Conservation (phyloP, 352 stramenopile species). For the Pythium vanterpoolii region DNA sequence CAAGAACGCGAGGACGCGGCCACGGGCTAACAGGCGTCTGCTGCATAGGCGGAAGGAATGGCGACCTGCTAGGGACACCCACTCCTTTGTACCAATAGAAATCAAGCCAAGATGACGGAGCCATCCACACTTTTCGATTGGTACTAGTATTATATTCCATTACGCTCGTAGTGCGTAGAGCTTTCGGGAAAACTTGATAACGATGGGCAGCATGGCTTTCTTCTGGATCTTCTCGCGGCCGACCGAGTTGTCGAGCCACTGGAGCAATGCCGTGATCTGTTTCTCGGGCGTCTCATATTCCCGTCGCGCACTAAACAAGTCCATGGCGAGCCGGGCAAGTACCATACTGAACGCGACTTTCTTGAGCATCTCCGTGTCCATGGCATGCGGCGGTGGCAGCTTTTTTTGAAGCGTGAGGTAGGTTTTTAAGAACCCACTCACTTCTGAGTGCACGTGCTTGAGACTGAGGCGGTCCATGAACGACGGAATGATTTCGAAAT, state of each 20-base stretch:
- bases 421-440: constrained; percentile 52
- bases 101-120: no score
- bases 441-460: constrained; percentile 65
- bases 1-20: constrained; percentile 21
- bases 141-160: constrained; percentile 16
- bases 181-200: constrained; percentile 73
- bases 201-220: constrained; percentile 56
- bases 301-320: constrained; percentile 55
- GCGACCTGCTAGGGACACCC: no score
- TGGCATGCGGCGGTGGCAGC: constrained; percentile 31
- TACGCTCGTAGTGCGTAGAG: constrained; percentile 38
- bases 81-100: no score
- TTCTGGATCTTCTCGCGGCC: constrained; percentile 68
- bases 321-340: constrained; percentile 59
- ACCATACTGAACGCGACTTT: constrained; percentile 69
- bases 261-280: constrained; percentile 65
- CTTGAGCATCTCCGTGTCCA: constrained; percentile 64
- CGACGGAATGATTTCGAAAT: constrained; percentile 77
- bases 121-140: no score
- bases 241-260: constrained; percentile 75
- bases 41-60: no score
- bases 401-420: constrained; percentile 62
- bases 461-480: constrained; percentile 79
- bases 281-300: constrained; percentile 72
- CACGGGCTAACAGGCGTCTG: no score